Percentiles rank a stretch among this genome's conserved stretches.
These are phyloP conservation scores for Cryphonectria carpinicola DNA, from an alignment of 2,329 filamentous ascomycete genomes.

Conservation along the genomic window DNA sequence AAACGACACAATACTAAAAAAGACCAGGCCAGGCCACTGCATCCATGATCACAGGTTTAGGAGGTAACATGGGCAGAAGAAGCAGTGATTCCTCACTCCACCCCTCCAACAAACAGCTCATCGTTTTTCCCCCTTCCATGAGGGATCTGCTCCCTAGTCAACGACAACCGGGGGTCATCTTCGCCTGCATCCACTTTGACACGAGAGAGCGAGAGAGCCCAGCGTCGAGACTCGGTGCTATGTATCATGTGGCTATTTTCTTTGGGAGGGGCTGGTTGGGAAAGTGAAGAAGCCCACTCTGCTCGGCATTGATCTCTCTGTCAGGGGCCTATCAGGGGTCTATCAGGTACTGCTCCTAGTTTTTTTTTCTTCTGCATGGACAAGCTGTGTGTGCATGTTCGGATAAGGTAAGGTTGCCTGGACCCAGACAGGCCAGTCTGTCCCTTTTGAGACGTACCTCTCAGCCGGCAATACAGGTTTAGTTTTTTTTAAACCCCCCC, in stretches of 20 bases:
- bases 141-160: not conserved
- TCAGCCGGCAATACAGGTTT: too few relatives aligned
- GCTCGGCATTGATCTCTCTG: not conserved
- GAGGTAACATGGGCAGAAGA: not conserved
- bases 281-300: not conserved
- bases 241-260: not conserved
- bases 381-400: not conserved
- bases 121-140: not conserved
- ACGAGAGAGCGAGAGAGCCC: not conserved
- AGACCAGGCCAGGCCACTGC: not conserved
- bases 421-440: not conserved
- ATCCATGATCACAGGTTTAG: not conserved
- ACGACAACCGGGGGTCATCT: not conserved
- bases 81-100: not conserved
- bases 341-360: not conserved
- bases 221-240: not conserved
- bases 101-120: not conserved
- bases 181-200: not conserved
- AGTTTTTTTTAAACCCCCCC: not conserved
- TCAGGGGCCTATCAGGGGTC: not conserved
- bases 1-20: not conserved
- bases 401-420: not conserved
- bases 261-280: too few relatives aligned
- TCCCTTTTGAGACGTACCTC: too few relatives aligned
- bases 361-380: not conserved